phyloP scores from a whole-genome alignment of 2,329 filamentous ascomycete species.

The Gnomoniopsis sp. region DNA sequence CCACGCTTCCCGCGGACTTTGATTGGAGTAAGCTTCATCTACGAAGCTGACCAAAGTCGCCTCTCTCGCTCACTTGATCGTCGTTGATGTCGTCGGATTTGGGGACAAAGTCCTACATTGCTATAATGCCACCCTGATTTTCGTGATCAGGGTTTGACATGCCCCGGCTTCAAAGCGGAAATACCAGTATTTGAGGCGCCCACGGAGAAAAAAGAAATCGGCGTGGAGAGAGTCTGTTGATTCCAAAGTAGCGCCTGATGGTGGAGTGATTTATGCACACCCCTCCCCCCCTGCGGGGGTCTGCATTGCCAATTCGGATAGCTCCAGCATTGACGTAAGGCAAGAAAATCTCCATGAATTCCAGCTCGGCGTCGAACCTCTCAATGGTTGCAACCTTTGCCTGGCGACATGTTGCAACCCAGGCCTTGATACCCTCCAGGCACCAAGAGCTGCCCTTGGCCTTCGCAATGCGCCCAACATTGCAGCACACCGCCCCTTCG shows the following conservation, averaged over 20 bases:
- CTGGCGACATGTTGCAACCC: neutral
- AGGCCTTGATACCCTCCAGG: neutral
- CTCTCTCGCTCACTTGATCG: neutral
- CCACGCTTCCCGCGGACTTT: conserved; percentile 44
- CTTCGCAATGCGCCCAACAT: conserved; percentile 40
- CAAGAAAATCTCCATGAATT: neutral
- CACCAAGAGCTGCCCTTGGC: neutral
- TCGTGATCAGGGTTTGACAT: too few relatives aligned
- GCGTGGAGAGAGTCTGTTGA: too few relatives aligned
- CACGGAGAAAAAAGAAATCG: too few relatives aligned
- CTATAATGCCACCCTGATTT: too few relatives aligned
- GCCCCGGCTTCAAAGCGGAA: too few relatives aligned
- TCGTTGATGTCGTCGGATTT: neutral
- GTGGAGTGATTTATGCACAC: neutral
- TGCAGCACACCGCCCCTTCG: conserved; percentile 48
- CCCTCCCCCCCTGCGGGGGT: neutral
- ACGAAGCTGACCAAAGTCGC: neutral
- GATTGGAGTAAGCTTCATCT: conserved; percentile 48
- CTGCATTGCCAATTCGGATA: conserved; percentile 20
- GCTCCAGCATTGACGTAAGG: conserved; percentile 32
- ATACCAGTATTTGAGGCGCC: too few relatives aligned
- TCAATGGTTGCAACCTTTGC: neutral
- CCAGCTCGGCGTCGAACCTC: too few relatives aligned
- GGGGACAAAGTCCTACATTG: too few relatives aligned
- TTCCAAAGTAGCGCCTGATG: neutral